phyloP scores from a whole-genome alignment of 73 alveolate genomes.

The Paramecium caudatum region DNA sequence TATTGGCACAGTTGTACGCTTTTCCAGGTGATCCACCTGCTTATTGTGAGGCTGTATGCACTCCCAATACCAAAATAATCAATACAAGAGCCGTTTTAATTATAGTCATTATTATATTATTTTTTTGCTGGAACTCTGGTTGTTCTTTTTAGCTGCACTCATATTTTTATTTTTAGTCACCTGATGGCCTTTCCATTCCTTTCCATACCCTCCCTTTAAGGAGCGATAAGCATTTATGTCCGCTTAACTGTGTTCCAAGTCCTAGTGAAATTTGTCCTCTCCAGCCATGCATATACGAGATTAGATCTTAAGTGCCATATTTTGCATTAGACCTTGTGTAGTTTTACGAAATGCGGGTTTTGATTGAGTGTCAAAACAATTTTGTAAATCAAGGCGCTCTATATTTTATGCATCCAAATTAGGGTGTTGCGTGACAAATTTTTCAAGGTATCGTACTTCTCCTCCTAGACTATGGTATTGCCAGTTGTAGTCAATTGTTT shows the following conservation, averaged over 20 bases:
- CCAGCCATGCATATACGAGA: constrained; percentile 34
- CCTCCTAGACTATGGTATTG: neutral
- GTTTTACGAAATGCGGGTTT: neutral
- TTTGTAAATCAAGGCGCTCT: constrained; percentile 2
- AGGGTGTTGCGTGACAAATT: neutral
- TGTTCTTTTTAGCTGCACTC: constrained; percentile 10
- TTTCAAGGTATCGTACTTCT: neutral
- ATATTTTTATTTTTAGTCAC: neutral
- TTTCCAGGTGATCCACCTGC: neutral
- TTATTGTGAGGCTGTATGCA: neutral
- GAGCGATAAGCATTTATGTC: neutral
- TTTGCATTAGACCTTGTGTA: neutral
- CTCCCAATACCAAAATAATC: neutral
- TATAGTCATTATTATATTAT: constrained; percentile 36
- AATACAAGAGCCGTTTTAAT: constrained; percentile 51
- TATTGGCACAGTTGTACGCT: neutral
- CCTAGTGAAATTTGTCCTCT: no score
- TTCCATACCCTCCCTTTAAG: constrained; percentile 3
- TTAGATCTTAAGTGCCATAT: constrained; percentile 10
- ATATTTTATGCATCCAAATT: neutral
- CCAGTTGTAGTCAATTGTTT: neutral
- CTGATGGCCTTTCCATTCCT: constrained; percentile 11
- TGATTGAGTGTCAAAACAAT: neutral
- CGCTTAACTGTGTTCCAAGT: no score
- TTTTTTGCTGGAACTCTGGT: neutral